Conservation (phyloP, 352 stramenopile species). For the Phytophthora aleatoria region DNA sequence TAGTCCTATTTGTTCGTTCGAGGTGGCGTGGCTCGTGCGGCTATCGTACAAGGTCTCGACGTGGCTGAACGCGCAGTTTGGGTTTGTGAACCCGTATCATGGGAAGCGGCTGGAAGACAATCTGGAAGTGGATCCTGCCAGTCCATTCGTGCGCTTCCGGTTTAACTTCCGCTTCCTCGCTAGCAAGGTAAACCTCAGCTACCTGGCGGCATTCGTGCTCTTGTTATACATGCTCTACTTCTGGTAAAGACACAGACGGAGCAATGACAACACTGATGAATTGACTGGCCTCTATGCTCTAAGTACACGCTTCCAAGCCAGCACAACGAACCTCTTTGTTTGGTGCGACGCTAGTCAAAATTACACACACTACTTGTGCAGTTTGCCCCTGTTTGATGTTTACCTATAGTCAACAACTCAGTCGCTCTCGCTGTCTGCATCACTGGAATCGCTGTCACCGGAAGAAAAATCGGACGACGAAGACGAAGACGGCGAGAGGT, state of each 20-base stretch:
- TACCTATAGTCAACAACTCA: constrained; percentile 25
- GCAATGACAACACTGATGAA: constrained; percentile 6
- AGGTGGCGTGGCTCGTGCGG: constrained; percentile 78
- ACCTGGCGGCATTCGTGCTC: constrained; percentile 56
- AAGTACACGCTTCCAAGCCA: constrained; percentile 1
- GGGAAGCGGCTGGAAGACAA: constrained; percentile 80
- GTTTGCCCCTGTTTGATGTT: constrained; percentile 27
- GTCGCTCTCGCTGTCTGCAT: constrained; percentile 51
- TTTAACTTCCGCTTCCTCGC: constrained; percentile 90
- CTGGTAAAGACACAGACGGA: constrained; percentile 44
- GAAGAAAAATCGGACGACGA: constrained; percentile 89
- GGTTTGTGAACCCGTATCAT: constrained; percentile 70
- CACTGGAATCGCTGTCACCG: constrained; percentile 67
- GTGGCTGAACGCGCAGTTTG: constrained; percentile 75
- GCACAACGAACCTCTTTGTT: constrained; percentile 23
- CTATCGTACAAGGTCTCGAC: constrained; percentile 79
- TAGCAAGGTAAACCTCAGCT: constrained; percentile 85
- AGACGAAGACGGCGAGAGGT: constrained; percentile 68
- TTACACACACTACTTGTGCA: constrained; percentile 28
- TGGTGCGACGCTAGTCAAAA: constrained; percentile 25
- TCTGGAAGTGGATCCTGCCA: constrained; percentile 57
- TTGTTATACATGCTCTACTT: constrained; percentile 75
- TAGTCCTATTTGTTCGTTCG: constrained; percentile 82
- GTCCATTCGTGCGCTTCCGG: constrained; percentile 55
- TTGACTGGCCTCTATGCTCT: constrained; percentile 2